Evolutionary conservation across 2,329 filamentous ascomycete genomes (phyloP), one percentile per base, ranked within the genome.

Genomic region (Fusarium zealandicum): DNA sequence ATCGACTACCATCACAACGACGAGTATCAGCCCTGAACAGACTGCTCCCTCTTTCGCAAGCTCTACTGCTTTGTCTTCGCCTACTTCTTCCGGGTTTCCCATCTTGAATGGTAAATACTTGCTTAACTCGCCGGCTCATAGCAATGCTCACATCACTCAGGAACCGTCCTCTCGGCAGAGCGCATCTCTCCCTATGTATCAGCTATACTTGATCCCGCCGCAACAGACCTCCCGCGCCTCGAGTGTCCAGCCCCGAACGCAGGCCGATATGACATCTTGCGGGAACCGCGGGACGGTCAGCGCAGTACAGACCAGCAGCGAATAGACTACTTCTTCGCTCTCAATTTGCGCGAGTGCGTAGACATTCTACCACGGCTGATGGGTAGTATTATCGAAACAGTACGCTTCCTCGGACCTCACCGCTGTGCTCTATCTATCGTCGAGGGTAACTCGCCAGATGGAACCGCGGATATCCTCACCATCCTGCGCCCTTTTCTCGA

Each of bases 391-490:
- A 54, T 85, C 20, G 77, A 84, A 58, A 72, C 72, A 1, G 75
- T 82, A 5, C 71, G 66, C 1, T 82, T 80, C 60, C 73, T 86
- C 0, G 81, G 82, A 1, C 76, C 80, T 0, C 56, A 76, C 10
- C 73, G 74, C 46, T 85, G 81, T 59, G 79, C 76, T 0, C 69
- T 86, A 1, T 84, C 81, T 1, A 78, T 85, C 17, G 75, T 85
- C 11, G 82, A 85, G 57, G 82, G 82, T 11, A 75, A 80, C 61
- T 85, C 82, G 0, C 63, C 74, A 16, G 82, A 86, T 53, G 82
- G 81, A 5, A 85, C 83, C 0, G 74, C 65, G 28, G 80, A 83
- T 28, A 72, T 85, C 7, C 73, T 86, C 2, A 50, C 69, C 2
- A 70, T 72, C 0, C 64, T 86, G 6, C 67, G 66, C 1, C 62